Evolutionary conservation across 805 yeast species (phyloP).

Genomic region (Ogataea pilisensis): DNA sequence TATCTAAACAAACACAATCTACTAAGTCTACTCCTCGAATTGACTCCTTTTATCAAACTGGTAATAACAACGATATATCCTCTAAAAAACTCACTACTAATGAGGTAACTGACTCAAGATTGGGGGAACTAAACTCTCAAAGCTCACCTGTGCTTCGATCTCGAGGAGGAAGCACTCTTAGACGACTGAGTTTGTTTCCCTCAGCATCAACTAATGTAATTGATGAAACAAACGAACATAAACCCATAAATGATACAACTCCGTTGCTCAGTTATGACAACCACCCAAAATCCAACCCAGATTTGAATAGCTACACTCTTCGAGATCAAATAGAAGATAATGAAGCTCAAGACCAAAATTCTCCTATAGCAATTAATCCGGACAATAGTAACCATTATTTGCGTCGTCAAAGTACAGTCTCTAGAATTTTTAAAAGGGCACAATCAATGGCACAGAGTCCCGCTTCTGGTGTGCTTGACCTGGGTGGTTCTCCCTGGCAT

Average conservation of each 20-base stretch:
- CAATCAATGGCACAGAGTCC: slow-evolving; percentile 12
- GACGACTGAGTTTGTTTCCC: not conserved
- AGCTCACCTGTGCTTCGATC: too few relatives aligned
- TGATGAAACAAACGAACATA: not conserved
- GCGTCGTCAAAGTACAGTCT: slow-evolving; percentile 24
- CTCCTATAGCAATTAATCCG: not conserved
- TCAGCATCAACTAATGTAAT: not conserved
- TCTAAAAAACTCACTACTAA: too few relatives aligned
- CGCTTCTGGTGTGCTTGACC: not conserved
- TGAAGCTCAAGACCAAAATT: not conserved
- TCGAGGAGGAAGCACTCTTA: too few relatives aligned
- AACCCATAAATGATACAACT: not conserved
- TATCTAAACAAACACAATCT: not conserved
- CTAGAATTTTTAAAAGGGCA: slow-evolving; percentile 16
- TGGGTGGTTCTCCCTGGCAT: not conserved
- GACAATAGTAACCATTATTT: not conserved
- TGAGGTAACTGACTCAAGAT: too few relatives aligned
- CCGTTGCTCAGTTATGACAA: not conserved
- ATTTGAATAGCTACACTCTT: not conserved
- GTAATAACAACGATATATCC: too few relatives aligned
- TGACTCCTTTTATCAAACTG: too few relatives aligned
- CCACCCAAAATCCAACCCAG: not conserved
- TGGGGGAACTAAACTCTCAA: too few relatives aligned
- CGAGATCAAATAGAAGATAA: not conserved
- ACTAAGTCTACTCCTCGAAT: not conserved